Conservation (phyloP, 73 alveolate genomes). For the Blepharisma stoltei region DNA sequence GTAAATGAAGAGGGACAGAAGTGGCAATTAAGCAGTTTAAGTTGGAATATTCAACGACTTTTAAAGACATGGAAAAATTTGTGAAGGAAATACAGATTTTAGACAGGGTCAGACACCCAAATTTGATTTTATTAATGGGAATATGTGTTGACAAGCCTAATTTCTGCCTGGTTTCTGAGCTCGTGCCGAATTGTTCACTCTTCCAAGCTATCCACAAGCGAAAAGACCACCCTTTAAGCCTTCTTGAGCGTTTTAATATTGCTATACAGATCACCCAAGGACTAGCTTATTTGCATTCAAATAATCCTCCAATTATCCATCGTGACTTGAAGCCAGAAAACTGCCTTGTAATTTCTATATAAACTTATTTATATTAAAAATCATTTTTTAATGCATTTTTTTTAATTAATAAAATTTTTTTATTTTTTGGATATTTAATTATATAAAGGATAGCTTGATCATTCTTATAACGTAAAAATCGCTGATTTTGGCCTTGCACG, state of each 20-base stretch:
- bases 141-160: constrained; percentile 85
- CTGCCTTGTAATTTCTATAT: constrained; percentile 45
- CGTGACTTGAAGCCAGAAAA: constrained; percentile 91
- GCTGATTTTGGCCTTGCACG: constrained; percentile 86
- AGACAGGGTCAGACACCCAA: constrained; percentile 90
- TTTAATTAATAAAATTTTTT: no score
- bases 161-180: constrained; percentile 81
- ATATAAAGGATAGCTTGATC: constrained; percentile 68
- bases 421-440: no score
- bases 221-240: constrained; percentile 48
- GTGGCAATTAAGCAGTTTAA: constrained; percentile 90
- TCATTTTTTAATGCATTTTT: no score
- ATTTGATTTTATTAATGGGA: constrained; percentile 86
- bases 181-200: constrained; percentile 78
- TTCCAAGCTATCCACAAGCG: constrained; percentile 78
- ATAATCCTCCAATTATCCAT: constrained; percentile 87
- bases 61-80: constrained; percentile 73
- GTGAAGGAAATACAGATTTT: constrained; percentile 85
- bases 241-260: constrained; percentile 78
- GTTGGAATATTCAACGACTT: constrained; percentile 75
- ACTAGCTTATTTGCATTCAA: constrained; percentile 81
- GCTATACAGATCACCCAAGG: constrained; percentile 92
- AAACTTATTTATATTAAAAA: no score
- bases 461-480: constrained; percentile 63
- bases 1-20: constrained; percentile 86